These are phyloP conservation scores for Pachysandra terminalis DNA, from an alignment of 164 flowering plant genomes.

Conservation along the genomic window DNA sequence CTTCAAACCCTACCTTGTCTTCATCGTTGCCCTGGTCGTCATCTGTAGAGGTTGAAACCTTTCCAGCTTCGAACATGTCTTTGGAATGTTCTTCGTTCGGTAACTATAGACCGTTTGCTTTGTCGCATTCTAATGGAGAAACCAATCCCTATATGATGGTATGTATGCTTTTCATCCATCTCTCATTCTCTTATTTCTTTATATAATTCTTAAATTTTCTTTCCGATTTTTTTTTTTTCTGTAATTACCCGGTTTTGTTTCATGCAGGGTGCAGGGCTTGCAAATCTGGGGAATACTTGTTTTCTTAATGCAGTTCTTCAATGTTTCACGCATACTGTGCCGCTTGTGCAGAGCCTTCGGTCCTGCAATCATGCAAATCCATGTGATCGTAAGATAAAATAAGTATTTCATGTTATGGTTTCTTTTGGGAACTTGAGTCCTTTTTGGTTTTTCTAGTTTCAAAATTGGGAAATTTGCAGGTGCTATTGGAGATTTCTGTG, in stretches of 20 bases:
- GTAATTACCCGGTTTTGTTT: no score
- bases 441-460: background rate
- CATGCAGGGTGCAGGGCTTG: constrained; percentile 73
- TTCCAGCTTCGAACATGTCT: background rate
- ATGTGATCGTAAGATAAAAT: constrained; percentile 37
- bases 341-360: constrained; percentile 52
- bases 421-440: background rate
- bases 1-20: background rate
- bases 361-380: constrained; percentile 31
- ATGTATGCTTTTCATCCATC: background rate
- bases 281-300: constrained; percentile 82
- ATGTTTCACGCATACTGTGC: constrained; percentile 79
- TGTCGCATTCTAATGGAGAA: background rate
- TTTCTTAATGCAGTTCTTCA: constrained; percentile 76
- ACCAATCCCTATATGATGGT: constrained; percentile 21
- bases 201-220: background rate
- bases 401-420: background rate
- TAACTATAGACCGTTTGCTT: background rate
- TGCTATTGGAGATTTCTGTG: constrained; percentile 44
- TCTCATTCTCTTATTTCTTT: background rate
- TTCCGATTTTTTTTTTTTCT: no score
- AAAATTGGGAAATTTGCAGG: constrained; percentile 35
- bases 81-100: background rate
- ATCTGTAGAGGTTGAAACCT: no score
- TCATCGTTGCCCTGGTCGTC: background rate